Evolutionary conservation across 805 yeast genomes (phyloP).

Genomic region (Spathaspora arborariae): DNA sequence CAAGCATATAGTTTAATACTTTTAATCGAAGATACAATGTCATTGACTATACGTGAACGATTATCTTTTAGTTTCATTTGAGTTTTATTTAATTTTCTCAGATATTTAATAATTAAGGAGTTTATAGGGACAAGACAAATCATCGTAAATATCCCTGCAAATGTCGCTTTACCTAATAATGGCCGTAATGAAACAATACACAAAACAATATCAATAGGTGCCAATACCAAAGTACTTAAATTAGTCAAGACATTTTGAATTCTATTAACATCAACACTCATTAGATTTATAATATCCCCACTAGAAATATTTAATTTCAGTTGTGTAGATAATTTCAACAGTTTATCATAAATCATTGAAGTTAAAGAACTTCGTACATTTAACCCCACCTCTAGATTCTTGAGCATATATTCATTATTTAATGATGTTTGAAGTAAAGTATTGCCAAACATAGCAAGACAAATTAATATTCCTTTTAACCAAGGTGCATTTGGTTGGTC

Average conservation of each 20-base stretch:
- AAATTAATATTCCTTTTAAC: conserved; percentile 59
- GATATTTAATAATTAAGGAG: conserved; percentile 40
- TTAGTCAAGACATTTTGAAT: conserved; percentile 57
- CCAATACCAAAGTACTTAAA: conserved; percentile 52
- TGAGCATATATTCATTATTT: conserved; percentile 64
- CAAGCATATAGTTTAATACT: conserved; percentile 66
- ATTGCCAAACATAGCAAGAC: conserved; percentile 58
- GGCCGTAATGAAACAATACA: conserved; percentile 53
- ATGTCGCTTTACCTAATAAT: conserved; percentile 54
- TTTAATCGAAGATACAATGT: conserved; percentile 56
- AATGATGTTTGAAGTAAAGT: conserved; percentile 59
- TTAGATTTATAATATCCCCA: conserved; percentile 76
- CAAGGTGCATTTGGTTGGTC: conserved; percentile 40
- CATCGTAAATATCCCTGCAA: conserved; percentile 55
- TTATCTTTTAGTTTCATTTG: conserved; percentile 63
- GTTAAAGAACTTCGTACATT: conserved; percentile 63
- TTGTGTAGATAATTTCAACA: conserved; percentile 63
- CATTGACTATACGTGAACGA: conserved; percentile 57
- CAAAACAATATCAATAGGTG: conserved; percentile 53
- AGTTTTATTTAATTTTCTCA: conserved; percentile 43
- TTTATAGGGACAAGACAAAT: conserved; percentile 57
- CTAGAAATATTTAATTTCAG: conserved; percentile 58
- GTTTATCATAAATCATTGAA: conserved; percentile 66
- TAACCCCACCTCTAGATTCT: conserved; percentile 58
- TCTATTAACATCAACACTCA: conserved; percentile 71